These are phyloP conservation scores for Mucor irregularis DNA, from an alignment of 371 early-diverging fungal species.

Conservation along the genomic window DNA sequence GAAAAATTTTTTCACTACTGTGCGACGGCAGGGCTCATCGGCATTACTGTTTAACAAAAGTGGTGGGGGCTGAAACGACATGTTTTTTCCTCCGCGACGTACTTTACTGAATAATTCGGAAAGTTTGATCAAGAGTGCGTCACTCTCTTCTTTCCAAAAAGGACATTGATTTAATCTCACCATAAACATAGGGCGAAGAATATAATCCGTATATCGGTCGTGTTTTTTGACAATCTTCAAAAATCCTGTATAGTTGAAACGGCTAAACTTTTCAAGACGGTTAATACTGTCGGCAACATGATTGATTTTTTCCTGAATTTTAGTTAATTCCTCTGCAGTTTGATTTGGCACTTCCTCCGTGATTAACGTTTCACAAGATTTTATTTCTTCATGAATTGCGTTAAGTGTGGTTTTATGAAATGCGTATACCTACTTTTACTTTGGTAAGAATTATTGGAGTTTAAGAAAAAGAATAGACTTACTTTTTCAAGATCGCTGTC, in stretches of 20 bases:
- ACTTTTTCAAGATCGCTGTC: conserved; percentile 94
- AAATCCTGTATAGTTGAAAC: conserved; percentile 96
- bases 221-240: conserved; percentile 98
- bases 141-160: conserved; percentile 91
- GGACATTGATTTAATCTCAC: conserved; percentile 84
- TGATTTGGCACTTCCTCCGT: conserved; percentile 43
- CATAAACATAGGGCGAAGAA: conserved; percentile 87
- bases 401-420: conserved; percentile 90
- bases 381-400: conserved; percentile 80
- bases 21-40: conserved; percentile 8
- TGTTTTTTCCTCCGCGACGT: conserved; percentile 72
- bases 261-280: conserved; percentile 89
- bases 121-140: conserved; percentile 83
- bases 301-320: conserved; percentile 79
- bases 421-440: conserved; percentile 83
- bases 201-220: conserved; percentile 92
- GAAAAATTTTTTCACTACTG: conserved; percentile 82
- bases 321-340: conserved; percentile 54
- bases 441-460: not conserved
- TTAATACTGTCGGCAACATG: conserved; percentile 86
- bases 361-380: conserved; percentile 60
- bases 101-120: conserved; percentile 88
- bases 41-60: not conserved
- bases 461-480: not conserved
- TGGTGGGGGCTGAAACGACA: conserved; percentile 38